Conservation (phyloP, 805 yeast genomes). For the Yamadazyma paraphyllophila region DNA sequence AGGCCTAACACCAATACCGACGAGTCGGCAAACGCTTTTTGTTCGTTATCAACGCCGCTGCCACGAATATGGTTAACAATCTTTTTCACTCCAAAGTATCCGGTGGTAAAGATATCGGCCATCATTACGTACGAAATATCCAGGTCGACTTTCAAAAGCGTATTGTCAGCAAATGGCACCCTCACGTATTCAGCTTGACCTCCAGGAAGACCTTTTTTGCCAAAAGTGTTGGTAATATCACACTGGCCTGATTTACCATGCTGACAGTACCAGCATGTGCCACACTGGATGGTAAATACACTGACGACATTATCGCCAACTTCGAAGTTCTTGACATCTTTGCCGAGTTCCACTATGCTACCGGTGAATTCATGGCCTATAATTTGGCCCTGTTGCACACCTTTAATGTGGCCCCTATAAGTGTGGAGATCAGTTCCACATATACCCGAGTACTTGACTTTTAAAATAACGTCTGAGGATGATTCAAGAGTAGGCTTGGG, state of each 20-base stretch:
- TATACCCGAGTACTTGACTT: slow-evolving; percentile 46
- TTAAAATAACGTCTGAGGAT: slow-evolving; percentile 46
- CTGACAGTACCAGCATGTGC: slow-evolving; percentile 56
- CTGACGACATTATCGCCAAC: slow-evolving; percentile 49
- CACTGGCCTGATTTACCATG: slow-evolving; percentile 57
- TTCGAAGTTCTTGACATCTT: slow-evolving; percentile 27
- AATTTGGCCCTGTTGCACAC: slow-evolving; percentile 29
- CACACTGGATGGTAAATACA: slow-evolving; percentile 57
- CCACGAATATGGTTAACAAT: slow-evolving; percentile 41
- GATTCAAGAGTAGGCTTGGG: slow-evolving; percentile 38
- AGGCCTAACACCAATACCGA: slow-evolving; percentile 54
- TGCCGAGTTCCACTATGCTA: slow-evolving; percentile 39
- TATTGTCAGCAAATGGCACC: slow-evolving; percentile 55
- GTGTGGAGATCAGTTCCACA: slow-evolving; percentile 58
- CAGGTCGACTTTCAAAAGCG: slow-evolving; percentile 42
- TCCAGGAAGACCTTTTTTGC: slow-evolving; percentile 55
- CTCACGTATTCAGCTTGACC: slow-evolving; percentile 63
- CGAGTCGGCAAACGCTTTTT: slow-evolving; percentile 24
- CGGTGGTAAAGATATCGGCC: slow-evolving; percentile 68
- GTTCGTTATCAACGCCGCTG: slow-evolving; percentile 12
- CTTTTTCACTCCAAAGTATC: slow-evolving; percentile 56
- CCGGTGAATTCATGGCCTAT: slow-evolving; percentile 57
- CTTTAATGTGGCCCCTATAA: slow-evolving; percentile 48
- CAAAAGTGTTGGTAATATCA: slow-evolving; percentile 54
- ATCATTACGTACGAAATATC: slow-evolving; percentile 50